Conservation (phyloP, 1,284 basidiomycete genomes). For the Ustilago vetiveriae region DNA sequence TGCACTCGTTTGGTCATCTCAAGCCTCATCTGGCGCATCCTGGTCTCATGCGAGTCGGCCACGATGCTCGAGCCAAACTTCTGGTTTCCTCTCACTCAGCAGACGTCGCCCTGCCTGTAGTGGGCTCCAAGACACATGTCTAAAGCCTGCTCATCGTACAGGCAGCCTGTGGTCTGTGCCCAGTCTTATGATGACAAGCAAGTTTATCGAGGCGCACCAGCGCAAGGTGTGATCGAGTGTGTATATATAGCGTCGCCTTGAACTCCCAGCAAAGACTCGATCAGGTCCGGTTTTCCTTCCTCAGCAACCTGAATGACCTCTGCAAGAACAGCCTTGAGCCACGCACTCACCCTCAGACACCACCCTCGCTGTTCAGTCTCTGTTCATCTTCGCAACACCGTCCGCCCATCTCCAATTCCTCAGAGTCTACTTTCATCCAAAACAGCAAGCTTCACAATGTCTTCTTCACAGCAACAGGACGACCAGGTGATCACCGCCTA, state of each 20-base stretch:
- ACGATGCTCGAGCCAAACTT: neutral
- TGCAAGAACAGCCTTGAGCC: neutral
- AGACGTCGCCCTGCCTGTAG: too few relatives aligned
- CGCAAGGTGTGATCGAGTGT: too few relatives aligned
- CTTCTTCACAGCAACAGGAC: slow-evolving; percentile 31
- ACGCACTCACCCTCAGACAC: neutral
- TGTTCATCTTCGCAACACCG: too few relatives aligned
- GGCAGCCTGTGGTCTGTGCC: too few relatives aligned
- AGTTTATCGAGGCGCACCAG: too few relatives aligned
- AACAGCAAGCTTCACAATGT: slow-evolving; percentile 32
- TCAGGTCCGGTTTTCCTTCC: neutral
- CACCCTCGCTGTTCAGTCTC: neutral
- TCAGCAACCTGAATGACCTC: slow-evolving; percentile 1
- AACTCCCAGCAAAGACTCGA: too few relatives aligned
- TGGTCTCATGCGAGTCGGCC: neutral
- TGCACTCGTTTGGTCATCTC: neutral
- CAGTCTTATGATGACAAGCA: slow-evolving; percentile 9
- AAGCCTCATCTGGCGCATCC: too few relatives aligned
- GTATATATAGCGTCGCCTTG: too few relatives aligned
- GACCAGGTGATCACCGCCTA: slow-evolving; percentile 55
- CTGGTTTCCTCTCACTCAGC: slow-evolving; percentile 6
- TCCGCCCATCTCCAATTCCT: too few relatives aligned
- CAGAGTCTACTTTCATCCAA: too few relatives aligned
- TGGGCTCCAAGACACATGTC: too few relatives aligned
- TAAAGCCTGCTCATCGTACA: too few relatives aligned